Conservation (phyloP, 495 filamentous ascomycete species). For the Penicillium canariense region DNA sequence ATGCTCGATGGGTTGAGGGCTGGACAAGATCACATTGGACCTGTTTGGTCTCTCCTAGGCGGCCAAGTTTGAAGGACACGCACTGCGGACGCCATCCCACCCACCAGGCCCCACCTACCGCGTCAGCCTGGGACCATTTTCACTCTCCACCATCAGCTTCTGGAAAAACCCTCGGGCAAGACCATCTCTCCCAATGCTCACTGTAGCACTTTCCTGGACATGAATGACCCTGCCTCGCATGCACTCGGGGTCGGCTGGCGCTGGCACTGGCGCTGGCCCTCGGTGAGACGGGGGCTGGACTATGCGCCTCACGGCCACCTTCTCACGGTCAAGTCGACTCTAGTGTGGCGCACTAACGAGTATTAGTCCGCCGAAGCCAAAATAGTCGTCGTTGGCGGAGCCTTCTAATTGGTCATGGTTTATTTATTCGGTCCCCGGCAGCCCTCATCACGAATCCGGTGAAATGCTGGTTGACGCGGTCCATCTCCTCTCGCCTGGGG, state of each 20-base stretch:
- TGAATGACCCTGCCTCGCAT: background rate
- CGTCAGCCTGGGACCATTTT: slow-evolving; percentile 17
- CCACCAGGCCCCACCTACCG: slow-evolving; percentile 23
- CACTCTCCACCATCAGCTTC: background rate
- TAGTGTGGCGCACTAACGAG: slow-evolving; percentile 13
- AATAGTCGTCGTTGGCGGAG: slow-evolving; percentile 15
- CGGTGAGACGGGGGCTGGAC: background rate
- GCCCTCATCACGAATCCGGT: too few relatives aligned
- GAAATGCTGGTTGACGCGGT: slow-evolving; percentile 17
- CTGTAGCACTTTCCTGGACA: background rate
- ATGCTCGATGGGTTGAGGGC: background rate
- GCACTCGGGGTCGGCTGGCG: background rate
- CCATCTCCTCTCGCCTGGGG: slow-evolving; percentile 13
- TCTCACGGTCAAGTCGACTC: background rate
- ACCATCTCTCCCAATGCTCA: background rate
- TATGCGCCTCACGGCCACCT: background rate
- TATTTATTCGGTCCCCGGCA: slow-evolving; percentile 9
- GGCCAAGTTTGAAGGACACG: slow-evolving; percentile 9
- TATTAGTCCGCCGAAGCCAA: slow-evolving; percentile 16
- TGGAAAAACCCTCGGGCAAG: slow-evolving; percentile 5
- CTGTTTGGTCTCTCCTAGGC: too few relatives aligned
- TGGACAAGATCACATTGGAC: too few relatives aligned
- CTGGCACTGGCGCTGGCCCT: too few relatives aligned
- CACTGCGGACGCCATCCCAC: slow-evolving; percentile 22
- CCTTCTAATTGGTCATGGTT: background rate